phyloP scores from a whole-genome alignment of 2,329 filamentous ascomycete species.

The Moelleriella libera region DNA sequence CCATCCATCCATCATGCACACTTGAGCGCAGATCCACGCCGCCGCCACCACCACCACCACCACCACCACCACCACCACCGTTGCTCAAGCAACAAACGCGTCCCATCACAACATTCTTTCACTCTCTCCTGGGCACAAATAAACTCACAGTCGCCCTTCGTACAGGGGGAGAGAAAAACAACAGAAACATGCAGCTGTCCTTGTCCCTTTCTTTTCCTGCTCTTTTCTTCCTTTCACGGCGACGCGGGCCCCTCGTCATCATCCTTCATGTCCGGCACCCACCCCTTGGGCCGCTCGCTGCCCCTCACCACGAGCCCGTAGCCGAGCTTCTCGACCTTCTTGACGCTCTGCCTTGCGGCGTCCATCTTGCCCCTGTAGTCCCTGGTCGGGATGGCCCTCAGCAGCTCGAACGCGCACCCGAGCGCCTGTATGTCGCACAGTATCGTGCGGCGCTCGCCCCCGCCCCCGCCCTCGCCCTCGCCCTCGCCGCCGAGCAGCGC shows the following conservation, averaged over 20 bases:
- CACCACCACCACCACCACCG: too few relatives aligned
- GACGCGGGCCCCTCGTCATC: conserved; percentile 1
- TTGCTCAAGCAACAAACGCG: too few relatives aligned
- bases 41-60: too few relatives aligned
- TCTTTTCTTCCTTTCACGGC: too few relatives aligned
- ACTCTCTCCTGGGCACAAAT: too few relatives aligned
- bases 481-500: conserved; percentile 19
- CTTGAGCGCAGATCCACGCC: too few relatives aligned
- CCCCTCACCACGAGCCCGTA: conserved; percentile 83
- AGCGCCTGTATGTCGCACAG: conserved; percentile 70
- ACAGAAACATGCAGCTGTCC: too few relatives aligned
- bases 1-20: too few relatives aligned
- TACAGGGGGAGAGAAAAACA: too few relatives aligned
- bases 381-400: conserved; percentile 44
- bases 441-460: conserved; percentile 39
- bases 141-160: too few relatives aligned
- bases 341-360: conserved; percentile 76
- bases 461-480: conserved; percentile 4
- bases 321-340: conserved; percentile 83
- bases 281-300: conserved; percentile 78
- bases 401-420: conserved; percentile 59
- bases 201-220: too few relatives aligned
- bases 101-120: too few relatives aligned
- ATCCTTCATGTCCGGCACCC: conserved; percentile 63
- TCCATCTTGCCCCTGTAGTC: conserved; percentile 65